These are phyloP conservation scores for Fragosphaeria purpurea DNA, from an alignment of 2,329 filamentous ascomycete species.

Conservation along the genomic window DNA sequence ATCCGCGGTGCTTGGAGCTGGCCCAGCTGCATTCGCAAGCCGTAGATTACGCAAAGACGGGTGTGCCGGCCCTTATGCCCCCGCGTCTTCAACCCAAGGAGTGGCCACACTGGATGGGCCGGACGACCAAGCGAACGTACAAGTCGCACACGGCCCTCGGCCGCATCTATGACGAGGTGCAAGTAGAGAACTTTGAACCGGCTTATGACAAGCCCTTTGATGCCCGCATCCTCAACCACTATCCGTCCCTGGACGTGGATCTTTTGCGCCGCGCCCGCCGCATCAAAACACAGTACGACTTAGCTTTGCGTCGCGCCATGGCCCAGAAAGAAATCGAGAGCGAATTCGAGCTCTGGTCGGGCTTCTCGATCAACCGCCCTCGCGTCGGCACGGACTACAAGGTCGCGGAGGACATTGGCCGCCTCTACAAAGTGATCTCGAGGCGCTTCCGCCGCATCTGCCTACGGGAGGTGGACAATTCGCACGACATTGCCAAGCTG, in stretches of 20 bases:
- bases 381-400: constrained; percentile 71
- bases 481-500: constrained; percentile 44
- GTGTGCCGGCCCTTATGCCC: constrained; percentile 61
- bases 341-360: constrained; percentile 87
- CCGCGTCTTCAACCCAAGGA: constrained; percentile 45
- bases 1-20: constrained; percentile 59
- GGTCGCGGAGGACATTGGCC: constrained; percentile 71
- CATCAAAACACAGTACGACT: constrained; percentile 72
- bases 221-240: constrained; percentile 56
- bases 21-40: constrained; percentile 79
- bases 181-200: constrained; percentile 57
- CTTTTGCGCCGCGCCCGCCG: constrained; percentile 49
- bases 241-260: constrained; percentile 38
- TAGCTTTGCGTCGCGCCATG: constrained; percentile 67
- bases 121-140: constrained; percentile 48
- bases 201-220: constrained; percentile 69
- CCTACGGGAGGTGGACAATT: constrained; percentile 51
- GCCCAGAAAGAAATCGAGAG: constrained; percentile 72
- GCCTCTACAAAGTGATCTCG: constrained; percentile 55
- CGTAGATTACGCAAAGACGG: constrained; percentile 91
- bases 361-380: constrained; percentile 70
- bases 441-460: constrained; percentile 59
- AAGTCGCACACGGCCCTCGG: constrained; percentile 64
- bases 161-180: constrained; percentile 69
- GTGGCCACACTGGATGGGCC: constrained; percentile 89